These are phyloP conservation scores for Choiromyces venosus DNA, from an alignment of 495 filamentous ascomycete genomes.

Conservation along the genomic window DNA sequence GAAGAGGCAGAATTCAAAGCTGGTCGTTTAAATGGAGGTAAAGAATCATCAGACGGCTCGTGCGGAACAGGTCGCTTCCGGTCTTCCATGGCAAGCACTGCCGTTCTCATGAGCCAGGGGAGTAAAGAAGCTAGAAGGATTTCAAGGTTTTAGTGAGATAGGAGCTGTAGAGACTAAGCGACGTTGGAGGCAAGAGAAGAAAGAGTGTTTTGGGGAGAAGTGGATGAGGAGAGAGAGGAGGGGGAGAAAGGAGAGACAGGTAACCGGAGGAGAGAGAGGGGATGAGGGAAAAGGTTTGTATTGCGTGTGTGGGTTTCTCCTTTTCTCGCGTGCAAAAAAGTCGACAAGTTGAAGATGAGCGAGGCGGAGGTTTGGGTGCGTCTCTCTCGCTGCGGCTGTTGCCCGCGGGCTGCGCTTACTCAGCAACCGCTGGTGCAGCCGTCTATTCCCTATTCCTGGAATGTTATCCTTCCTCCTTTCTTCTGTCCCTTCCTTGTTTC, in stretches of 20 bases:
- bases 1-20: slow-evolving; percentile 39
- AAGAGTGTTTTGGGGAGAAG: slow-evolving; percentile 25
- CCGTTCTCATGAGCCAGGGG: slow-evolving; percentile 40
- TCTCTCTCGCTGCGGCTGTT: slow-evolving; percentile 28
- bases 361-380: slow-evolving; percentile 27
- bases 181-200: slow-evolving; percentile 18
- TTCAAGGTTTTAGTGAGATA: slow-evolving; percentile 19
- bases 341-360: slow-evolving; percentile 36
- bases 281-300: not conserved
- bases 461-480: not conserved
- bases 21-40: slow-evolving; percentile 42
- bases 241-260: slow-evolving; percentile 6
- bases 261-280: not conserved
- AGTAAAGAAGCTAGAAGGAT: slow-evolving; percentile 31
- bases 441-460: not conserved
- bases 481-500: not conserved
- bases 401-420: slow-evolving; percentile 26
- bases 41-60: slow-evolving; percentile 41
- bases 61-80: slow-evolving; percentile 43
- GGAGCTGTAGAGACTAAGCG: slow-evolving; percentile 13
- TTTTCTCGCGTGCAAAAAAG: slow-evolving; percentile 33
- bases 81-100: slow-evolving; percentile 43
- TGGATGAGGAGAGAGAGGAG: slow-evolving; percentile 16
- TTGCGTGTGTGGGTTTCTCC: slow-evolving; percentile 25
- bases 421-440: slow-evolving; percentile 21